Percentiles rank a stretch among this genome's conserved stretches.
phyloP scores from a whole-genome alignment of 1,139 yeast genomes.

The Magnusiomyces fungicola region DNA sequence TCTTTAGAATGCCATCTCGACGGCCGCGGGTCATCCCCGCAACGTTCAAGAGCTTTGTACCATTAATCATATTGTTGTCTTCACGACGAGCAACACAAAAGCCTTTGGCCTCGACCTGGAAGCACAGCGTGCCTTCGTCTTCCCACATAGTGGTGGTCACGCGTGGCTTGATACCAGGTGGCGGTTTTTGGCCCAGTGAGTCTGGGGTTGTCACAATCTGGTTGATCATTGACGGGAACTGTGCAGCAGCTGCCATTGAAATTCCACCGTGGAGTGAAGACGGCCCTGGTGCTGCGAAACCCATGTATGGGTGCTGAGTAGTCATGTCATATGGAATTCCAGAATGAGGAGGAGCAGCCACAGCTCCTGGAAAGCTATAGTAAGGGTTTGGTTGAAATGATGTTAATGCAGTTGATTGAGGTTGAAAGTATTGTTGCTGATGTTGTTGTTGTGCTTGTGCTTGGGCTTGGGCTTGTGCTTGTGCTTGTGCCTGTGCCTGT shows the following conservation, averaged over 20 bases:
- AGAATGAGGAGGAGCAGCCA: neutral
- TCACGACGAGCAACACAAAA: slow-evolving; percentile 45
- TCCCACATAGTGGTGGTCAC: slow-evolving; percentile 97
- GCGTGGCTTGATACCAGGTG: slow-evolving; percentile 64
- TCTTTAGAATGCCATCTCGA: slow-evolving; percentile 86
- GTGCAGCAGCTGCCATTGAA: slow-evolving; percentile 20
- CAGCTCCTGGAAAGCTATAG: neutral
- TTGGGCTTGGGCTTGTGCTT: slow-evolving; percentile 2
- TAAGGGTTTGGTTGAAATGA: slow-evolving; percentile 5
- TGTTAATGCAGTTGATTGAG: neutral
- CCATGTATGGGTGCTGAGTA: slow-evolving; percentile 3
- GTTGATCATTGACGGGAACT: slow-evolving; percentile 31
- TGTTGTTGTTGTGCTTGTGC: slow-evolving; percentile 8
- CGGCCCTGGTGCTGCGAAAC: neutral
- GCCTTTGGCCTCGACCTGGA: slow-evolving; percentile 50
- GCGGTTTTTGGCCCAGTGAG: slow-evolving; percentile 17
- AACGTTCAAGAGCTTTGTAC: slow-evolving; percentile 62
- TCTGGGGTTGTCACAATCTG: slow-evolving; percentile 5
- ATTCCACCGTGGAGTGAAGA: neutral
- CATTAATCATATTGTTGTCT: slow-evolving; percentile 47
- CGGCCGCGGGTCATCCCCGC: slow-evolving; percentile 96
- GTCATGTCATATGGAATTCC: neutral
- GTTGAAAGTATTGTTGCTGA: slow-evolving; percentile 3
- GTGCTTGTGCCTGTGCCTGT: slow-evolving; percentile 2
- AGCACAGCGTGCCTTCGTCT: slow-evolving; percentile 88